phyloP scores from a whole-genome alignment of 805 yeast species.

The Hanseniaspora pseudoguilliermondii region DNA sequence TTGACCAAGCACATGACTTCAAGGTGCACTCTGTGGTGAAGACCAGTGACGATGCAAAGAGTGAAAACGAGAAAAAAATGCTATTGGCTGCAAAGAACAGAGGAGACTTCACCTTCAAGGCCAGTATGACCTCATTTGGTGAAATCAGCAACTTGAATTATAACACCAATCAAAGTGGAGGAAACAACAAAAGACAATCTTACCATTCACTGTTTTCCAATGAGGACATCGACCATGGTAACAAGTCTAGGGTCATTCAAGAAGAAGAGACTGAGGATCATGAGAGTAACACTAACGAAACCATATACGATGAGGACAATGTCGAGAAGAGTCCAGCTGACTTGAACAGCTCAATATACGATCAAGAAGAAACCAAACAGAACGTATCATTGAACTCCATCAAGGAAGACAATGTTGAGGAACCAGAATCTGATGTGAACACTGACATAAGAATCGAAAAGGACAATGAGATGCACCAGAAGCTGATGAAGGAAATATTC shows the following conservation, averaged over 20 bases:
- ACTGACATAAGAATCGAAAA: background rate
- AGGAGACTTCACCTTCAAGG: conserved; percentile 1
- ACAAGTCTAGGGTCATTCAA: background rate
- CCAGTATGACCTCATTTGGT: background rate
- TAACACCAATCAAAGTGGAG: background rate
- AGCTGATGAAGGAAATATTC: conserved; percentile 49
- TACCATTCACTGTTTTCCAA: conserved; percentile 17
- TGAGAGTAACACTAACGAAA: background rate
- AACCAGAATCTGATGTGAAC: background rate
- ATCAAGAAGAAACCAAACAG: background rate
- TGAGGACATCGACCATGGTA: background rate
- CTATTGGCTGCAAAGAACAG: background rate
- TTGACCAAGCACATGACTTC: background rate
- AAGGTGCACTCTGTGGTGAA: conserved; percentile 8
- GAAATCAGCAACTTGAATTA: background rate
- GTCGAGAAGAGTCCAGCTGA: background rate
- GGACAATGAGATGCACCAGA: conserved; percentile 30
- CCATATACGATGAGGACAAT: background rate
- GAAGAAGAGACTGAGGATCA: background rate
- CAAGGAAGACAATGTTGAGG: conserved; percentile 6
- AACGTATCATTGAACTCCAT: background rate
- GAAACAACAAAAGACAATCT: conserved; percentile 14
- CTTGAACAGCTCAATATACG: background rate
- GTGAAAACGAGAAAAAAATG: background rate
- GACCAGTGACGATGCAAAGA: background rate